Conservation (phyloP, 805 yeast species). For the Candida odintsovae region DNA sequence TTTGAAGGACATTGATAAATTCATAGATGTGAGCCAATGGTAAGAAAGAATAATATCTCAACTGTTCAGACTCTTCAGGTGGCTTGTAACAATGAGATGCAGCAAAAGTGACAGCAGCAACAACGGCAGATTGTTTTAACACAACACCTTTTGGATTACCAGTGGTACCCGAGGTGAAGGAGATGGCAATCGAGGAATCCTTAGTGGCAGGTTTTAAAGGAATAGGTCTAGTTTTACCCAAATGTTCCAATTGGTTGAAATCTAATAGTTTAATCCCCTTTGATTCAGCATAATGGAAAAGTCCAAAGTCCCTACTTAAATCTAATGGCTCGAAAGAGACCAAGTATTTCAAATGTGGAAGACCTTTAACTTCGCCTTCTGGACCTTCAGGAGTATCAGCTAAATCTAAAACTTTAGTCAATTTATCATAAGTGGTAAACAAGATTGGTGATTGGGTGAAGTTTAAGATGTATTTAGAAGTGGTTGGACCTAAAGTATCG, state of each 20-base stretch:
- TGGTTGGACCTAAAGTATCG: slow-evolving; percentile 8
- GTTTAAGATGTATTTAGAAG: slow-evolving; percentile 9
- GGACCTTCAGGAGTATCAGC: neutral
- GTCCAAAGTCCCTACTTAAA: slow-evolving; percentile 26
- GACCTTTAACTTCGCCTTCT: slow-evolving; percentile 10
- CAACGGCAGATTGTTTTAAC: slow-evolving; percentile 37
- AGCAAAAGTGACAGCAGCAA: slow-evolving; percentile 29
- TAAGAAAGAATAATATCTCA: slow-evolving; percentile 34
- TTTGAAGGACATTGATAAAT: slow-evolving; percentile 37
- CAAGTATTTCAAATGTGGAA: slow-evolving; percentile 36
- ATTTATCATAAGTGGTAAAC: slow-evolving; percentile 31
- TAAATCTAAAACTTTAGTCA: slow-evolving; percentile 14
- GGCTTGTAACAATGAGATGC: slow-evolving; percentile 13
- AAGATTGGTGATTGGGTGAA: slow-evolving; percentile 8
- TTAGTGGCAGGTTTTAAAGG: slow-evolving; percentile 35
- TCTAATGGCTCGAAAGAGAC: slow-evolving; percentile 41
- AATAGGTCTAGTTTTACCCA: slow-evolving; percentile 32
- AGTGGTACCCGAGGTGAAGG: slow-evolving; percentile 60
- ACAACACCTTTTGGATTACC: slow-evolving; percentile 63
- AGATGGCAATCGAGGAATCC: slow-evolving; percentile 39
- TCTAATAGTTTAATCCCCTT: slow-evolving; percentile 28
- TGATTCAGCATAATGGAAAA: slow-evolving; percentile 20
- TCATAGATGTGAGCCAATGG: slow-evolving; percentile 58
- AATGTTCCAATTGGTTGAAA: slow-evolving; percentile 32
- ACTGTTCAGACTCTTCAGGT: slow-evolving; percentile 18